Evolutionary conservation across 305 asterid species (phyloP).

Genomic region (Fraxinus platypoda): DNA sequence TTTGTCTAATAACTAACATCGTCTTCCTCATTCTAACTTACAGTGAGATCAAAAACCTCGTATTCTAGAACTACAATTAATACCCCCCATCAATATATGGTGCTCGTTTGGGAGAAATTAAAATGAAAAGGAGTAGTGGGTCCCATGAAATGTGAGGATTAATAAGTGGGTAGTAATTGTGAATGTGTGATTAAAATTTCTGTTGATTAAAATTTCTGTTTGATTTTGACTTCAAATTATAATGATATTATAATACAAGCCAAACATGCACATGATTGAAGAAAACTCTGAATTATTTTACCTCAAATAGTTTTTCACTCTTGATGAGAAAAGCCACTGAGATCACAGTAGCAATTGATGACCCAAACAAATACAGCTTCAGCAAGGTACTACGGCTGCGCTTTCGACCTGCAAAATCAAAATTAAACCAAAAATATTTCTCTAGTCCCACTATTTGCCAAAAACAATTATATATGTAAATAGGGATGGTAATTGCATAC

Average conservation of each 20-base stretch:
- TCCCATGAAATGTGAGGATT: neutral
- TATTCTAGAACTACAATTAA: neutral
- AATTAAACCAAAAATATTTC: conserved; percentile 1
- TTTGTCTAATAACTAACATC: neutral
- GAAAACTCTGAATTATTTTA: conserved; percentile 20
- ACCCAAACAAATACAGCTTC: conserved; percentile 60
- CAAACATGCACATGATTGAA: neutral
- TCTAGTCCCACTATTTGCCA: neutral
- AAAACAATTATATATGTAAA: conserved; percentile 1
- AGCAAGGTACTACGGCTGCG: conserved; percentile 51
- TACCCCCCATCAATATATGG: neutral
- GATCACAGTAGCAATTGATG: conserved; percentile 48
- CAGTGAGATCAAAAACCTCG: neutral
- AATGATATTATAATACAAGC: neutral
- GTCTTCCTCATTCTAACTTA: neutral
- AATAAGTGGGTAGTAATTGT: neutral
- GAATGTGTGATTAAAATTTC: too few species aligned
- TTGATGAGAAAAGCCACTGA: conserved; percentile 40
- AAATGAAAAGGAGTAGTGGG: neutral
- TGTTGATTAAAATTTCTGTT: neutral
- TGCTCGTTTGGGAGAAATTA: neutral
- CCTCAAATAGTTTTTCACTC: conserved; percentile 44
- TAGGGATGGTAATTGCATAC: conserved; percentile 25
- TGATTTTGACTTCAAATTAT: neutral
- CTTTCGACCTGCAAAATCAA: conserved; percentile 57